Base-by-base conservation (phyloP, 225 moss, liverwort and hornwort species). In the Pleurozium schreberi region DNA sequence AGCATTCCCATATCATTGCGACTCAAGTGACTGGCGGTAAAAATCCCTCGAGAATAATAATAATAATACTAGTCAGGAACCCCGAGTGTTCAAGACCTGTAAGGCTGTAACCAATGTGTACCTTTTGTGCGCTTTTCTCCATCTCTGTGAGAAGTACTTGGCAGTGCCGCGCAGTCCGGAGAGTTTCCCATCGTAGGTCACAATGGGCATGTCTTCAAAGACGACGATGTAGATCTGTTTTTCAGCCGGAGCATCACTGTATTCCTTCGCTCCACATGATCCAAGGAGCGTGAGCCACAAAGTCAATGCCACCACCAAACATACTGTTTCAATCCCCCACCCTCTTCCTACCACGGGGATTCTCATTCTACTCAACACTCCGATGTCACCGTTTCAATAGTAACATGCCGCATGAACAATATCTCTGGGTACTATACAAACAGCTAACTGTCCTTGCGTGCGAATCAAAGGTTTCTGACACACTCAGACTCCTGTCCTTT, bases 81-180 rank as follows among this genome's bases (percentile, higher is more conserved):
- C 47, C 26, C 13, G 31, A 22, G 27, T 12, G 36, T 49, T 47
- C 88, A 66, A 45, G 75, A 34, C 49, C 67, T 82, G 42, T 4
- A 12, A 84, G n/a, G 69, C 52, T 55, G 40, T 27, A 25, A 53
- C 75, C 63, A 43, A 53, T 58, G 36, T 14, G 18, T 92, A 93
- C 93, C 92, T 90, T 80, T 90, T 90, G 88, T 93, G 93, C 75
- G 92, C 82, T 90, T 89, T 93, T 45, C 87, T 89, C 93, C 93
- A 93, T 60, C 70, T 83, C 15, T 74, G 75, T 34, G 93, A 87
- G 22, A 93, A 93, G 83, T 92, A 93, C 83, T 93, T 93, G 50
- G 93, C 92, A 38, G 93, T 93, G 89, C 93, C 93, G 27, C 90
- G 90, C 40, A 93, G 79, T 83, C 93, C 92, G 31, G 89, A 49